Percentiles rank a stretch among this genome's conserved stretches.
Conservation (phyloP, 768 basidiomycete genomes). For the Kockovaella imperatae region DNA sequence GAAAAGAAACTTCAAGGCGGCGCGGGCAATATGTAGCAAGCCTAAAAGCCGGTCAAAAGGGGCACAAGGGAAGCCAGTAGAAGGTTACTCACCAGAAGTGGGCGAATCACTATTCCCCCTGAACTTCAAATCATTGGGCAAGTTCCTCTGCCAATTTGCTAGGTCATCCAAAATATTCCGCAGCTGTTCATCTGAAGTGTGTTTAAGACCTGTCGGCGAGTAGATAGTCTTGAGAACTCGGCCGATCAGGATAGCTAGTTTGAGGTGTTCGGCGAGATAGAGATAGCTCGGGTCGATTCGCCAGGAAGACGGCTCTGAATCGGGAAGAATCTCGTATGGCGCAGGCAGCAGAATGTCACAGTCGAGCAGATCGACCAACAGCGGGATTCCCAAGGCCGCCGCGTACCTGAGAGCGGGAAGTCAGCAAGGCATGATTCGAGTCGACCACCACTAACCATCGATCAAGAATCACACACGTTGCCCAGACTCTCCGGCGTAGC, state of each 20-base stretch:
- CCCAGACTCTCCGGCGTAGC: conserved; percentile 84
- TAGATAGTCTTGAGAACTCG: conserved; percentile 89
- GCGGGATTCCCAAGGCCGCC: conserved; percentile 83
- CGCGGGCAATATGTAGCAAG: conserved; percentile 76
- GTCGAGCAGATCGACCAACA: conserved; percentile 92
- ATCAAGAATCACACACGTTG: conserved; percentile 86
- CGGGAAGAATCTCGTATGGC: conserved; percentile 57
- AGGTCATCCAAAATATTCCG: conserved; percentile 47
- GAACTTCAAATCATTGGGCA: conserved; percentile 73
- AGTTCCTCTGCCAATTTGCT: conserved; percentile 63
- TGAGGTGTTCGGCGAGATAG: conserved; percentile 63
- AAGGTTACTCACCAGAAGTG: conserved; percentile 60
- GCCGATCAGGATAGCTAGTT: conserved; percentile 83
- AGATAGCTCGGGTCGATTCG: conserved; percentile 25
- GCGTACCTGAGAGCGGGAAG: conserved; percentile 55
- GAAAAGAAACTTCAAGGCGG: conserved; percentile 90
- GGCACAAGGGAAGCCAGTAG: no score
- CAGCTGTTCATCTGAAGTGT: conserved; percentile 73
- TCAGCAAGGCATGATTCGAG: not conserved
- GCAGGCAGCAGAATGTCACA: conserved; percentile 91
- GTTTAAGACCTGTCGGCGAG: conserved; percentile 79
- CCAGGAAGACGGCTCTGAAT: conserved; percentile 52
- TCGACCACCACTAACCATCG: conserved; percentile 58
- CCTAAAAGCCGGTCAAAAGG: conserved; percentile 51
- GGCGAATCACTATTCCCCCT: conserved; percentile 60